Evolutionary conservation across 73 alveolate genomes (phyloP), one percentile per base, ranked within the genome.

Genomic region (Tetrahymena malaccensis): DNA sequence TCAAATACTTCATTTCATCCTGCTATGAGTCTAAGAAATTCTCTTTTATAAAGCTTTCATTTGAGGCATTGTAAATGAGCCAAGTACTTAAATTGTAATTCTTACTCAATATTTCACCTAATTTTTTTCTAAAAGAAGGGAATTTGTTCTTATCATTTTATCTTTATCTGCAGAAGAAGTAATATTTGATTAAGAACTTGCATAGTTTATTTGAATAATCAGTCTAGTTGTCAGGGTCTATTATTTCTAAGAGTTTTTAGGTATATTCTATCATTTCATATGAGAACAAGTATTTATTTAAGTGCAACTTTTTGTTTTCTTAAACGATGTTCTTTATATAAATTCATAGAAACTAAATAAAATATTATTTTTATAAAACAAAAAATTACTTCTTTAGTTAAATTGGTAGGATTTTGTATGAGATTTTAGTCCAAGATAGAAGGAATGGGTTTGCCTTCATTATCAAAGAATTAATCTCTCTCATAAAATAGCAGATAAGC

Each of bases 401-500:
- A 43, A 11, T 95, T 95, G n/a, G 94, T n/a, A 44, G 95, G 89
- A 70, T 70, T 70, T 70, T 70, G 89, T 11, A 70, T 70, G 37
- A 70, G 34, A 17, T 70, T 70, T 31, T 70, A 70, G 37, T 70
- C 89, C 13, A 70, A 34, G 89, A 70, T 70, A 31, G 4, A 11
- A n/a, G 89, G 89, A 12, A 25, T 70, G 11, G 89, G 58, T 34
- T 95, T 95, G 4, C 97, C 97, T 85, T 95, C 94, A 37, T 89
- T 93, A 95, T 95, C 97, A 85, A 95, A 95, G 94, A 85, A 95
- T 13, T 83, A 84, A 43, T 55, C 97, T 94, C 99, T 97, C 96
- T 99, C 99, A 98, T 99, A 99, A 94, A 99, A 97, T 85, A 99
- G 95, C 94, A 98, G 93, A 96, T 99, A 99, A 7, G 99, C 99